Evolutionary conservation across 495 filamentous ascomycete genomes (phyloP).

Genomic region (Neurospora sublineolata): DNA sequence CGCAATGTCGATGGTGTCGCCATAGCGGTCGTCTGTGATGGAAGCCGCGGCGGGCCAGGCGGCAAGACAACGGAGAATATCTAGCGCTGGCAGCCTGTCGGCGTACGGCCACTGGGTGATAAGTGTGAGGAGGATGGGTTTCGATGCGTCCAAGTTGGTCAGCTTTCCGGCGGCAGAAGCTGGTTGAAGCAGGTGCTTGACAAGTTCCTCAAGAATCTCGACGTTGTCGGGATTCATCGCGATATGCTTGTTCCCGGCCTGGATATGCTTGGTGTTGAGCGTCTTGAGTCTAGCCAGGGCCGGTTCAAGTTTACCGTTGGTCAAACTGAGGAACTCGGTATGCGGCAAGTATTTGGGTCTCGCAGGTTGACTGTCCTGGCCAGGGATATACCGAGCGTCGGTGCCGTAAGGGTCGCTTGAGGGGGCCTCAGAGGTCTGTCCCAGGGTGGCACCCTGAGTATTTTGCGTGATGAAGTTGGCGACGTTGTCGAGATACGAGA

Average conservation of each 20-base stretch:
- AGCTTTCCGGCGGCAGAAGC: background rate
- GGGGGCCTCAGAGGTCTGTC: constrained; percentile 34
- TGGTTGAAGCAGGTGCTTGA: constrained; percentile 5
- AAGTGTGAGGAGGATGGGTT: constrained; percentile 50
- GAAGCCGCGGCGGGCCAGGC: constrained; percentile 52
- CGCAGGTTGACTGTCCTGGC: constrained; percentile 39
- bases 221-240: constrained; percentile 64
- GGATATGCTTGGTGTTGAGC: constrained; percentile 17
- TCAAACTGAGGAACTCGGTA: constrained; percentile 66
- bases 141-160: constrained; percentile 46
- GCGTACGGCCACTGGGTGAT: constrained; percentile 64
- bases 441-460: constrained; percentile 74
- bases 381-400: constrained; percentile 68
- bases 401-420: constrained; percentile 62
- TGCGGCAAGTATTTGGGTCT: constrained; percentile 61
- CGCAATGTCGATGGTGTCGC: constrained; percentile 40
- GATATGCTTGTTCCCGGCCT: constrained; percentile 57
- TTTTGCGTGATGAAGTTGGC: constrained; percentile 88
- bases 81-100: constrained; percentile 71
- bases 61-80: constrained; percentile 70
- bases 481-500: constrained; percentile 84
- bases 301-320: constrained; percentile 30
- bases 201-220: constrained; percentile 14
- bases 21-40: constrained; percentile 28
- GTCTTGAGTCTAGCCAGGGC: constrained; percentile 14